Evolutionary conservation across 2,329 filamentous ascomycete genomes (phyloP).

Genomic region (Pseudogymnoascus sp.): DNA sequence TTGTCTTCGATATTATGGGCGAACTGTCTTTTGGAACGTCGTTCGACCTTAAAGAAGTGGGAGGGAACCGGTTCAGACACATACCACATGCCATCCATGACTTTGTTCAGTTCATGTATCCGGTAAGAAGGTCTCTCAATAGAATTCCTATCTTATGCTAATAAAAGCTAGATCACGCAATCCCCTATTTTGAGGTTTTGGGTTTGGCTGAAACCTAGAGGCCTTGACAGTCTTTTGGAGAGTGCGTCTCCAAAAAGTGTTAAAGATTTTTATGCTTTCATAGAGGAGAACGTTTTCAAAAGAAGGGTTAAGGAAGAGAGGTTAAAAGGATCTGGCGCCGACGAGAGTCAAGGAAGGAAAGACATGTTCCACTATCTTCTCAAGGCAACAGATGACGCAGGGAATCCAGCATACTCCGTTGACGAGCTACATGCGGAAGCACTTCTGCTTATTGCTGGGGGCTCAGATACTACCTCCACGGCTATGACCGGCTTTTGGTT

Average conservation of each 20-base stretch:
- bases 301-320: background rate
- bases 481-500: conserved; percentile 26
- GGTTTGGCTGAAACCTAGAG: conserved; percentile 11
- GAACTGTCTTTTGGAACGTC: conserved; percentile 13
- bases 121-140: background rate
- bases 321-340: background rate
- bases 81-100: conserved; percentile 10
- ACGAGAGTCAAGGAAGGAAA: background rate
- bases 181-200: conserved; percentile 3
- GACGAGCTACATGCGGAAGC: conserved; percentile 18
- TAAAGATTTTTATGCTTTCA: background rate
- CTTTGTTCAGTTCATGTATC: conserved; percentile 8
- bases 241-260: background rate
- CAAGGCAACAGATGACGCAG: background rate
- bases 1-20: conserved; percentile 14
- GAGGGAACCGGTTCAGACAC: conserved; percentile 9
- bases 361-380: conserved; percentile 7
- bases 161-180: background rate
- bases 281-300: background rate
- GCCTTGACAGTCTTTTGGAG: conserved; percentile 3
- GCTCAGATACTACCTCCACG: conserved; percentile 4
- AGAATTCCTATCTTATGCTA: background rate
- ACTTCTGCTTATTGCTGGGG: background rate
- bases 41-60: conserved; percentile 11
- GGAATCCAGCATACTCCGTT: background rate